A percentile compares a stretch with the other conserved stretches of the same genome.
These are phyloP conservation scores for Neurospora pannonica DNA, from an alignment of 495 filamentous ascomycete species.

Conservation along the genomic window DNA sequence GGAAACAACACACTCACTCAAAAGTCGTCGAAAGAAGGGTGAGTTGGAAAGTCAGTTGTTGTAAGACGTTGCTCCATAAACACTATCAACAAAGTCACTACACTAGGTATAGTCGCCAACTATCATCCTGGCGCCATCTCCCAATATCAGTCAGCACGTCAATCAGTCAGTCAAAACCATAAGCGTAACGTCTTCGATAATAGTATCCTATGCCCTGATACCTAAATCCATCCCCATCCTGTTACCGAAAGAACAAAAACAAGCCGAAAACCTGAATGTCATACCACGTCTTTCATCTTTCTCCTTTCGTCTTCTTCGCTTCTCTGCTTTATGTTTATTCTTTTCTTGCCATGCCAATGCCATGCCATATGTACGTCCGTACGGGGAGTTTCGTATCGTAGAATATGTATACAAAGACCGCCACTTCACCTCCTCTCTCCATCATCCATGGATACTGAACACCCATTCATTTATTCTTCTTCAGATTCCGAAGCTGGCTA, in stretches of 20 bases:
- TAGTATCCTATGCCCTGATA: neutral
- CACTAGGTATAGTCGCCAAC: neutral
- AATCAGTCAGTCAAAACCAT: neutral
- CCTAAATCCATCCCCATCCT: neutral
- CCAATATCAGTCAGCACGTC: neutral
- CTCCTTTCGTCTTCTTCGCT: neutral
- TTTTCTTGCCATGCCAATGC: neutral
- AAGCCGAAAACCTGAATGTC: neutral
- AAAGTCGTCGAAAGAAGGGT: no score
- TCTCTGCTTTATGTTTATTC: neutral
- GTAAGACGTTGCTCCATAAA: neutral
- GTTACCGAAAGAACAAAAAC: neutral
- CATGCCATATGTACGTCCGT: neutral
- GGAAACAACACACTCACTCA: no score
- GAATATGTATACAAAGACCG: neutral
- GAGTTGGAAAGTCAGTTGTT: no score
- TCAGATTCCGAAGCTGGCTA: constrained; percentile 9
- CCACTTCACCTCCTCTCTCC: neutral
- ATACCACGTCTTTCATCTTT: neutral
- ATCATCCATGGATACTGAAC: neutral
- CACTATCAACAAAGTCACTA: neutral
- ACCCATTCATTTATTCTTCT: neutral
- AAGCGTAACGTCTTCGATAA: neutral
- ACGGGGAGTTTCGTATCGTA: neutral
- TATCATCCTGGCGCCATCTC: neutral